Conservation (phyloP, 139 green algal species). For the Chlamydomonas eustigma region DNA sequence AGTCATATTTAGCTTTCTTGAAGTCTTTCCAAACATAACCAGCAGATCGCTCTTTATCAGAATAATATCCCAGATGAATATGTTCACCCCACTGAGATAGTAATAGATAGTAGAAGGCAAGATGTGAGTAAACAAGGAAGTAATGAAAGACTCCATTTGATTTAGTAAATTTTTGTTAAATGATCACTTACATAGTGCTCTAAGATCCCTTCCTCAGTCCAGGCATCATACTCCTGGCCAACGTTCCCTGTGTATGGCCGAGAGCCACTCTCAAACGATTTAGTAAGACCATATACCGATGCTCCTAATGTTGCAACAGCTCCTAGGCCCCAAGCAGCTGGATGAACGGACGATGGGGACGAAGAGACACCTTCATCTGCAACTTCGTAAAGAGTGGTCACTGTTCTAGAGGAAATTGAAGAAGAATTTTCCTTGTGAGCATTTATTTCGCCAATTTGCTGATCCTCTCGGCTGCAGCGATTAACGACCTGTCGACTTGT, state of each 20-base stretch:
- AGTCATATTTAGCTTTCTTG: slow-evolving; percentile 91
- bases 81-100: slow-evolving; percentile 83
- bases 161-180: neutral
- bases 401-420: too few species aligned
- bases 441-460: too few species aligned
- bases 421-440: too few species aligned
- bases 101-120: neutral
- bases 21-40: slow-evolving; percentile 89
- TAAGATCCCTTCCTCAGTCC: slow-evolving; percentile 84
- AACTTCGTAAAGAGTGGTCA: slow-evolving; percentile 4
- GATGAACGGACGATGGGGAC: neutral
- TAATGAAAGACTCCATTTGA: neutral
- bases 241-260: slow-evolving; percentile 83
- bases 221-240: slow-evolving; percentile 89
- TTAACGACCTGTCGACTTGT: too few species aligned
- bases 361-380: neutral
- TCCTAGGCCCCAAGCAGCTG: neutral
- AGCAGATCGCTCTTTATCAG: slow-evolving; percentile 55
- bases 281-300: neutral
- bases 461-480: too few species aligned
- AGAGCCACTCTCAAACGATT: slow-evolving; percentile 68
- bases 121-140: neutral
- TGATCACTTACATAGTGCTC: slow-evolving; percentile 67
- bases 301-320: neutral
- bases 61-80: slow-evolving; percentile 95